These are phyloP conservation scores for Trichophyton benhamiae DNA, from an alignment of 2,329 filamentous ascomycete species.

Conservation along the genomic window DNA sequence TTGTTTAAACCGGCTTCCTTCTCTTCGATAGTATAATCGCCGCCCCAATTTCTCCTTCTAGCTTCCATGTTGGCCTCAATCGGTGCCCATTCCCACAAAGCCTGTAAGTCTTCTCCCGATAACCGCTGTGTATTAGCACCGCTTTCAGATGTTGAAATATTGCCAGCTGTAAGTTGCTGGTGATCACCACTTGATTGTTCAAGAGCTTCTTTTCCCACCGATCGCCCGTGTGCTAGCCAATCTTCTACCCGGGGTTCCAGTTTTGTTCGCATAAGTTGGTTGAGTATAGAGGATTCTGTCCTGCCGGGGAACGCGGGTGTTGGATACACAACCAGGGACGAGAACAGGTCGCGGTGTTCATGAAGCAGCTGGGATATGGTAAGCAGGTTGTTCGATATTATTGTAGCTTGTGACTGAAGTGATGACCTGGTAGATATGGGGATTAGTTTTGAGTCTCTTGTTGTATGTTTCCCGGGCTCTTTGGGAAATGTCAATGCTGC, in stretches of 20 bases:
- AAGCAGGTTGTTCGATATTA: constrained; percentile 58
- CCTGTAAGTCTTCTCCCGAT: constrained; percentile 40
- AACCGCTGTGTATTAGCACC: constrained; percentile 15
- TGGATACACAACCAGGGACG: constrained; percentile 60
- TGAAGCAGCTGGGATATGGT: constrained; percentile 53
- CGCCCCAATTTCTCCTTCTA: constrained; percentile 41
- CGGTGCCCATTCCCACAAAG: constrained; percentile 49
- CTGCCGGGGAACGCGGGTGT: constrained; percentile 62
- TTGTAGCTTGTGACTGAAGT: constrained; percentile 57
- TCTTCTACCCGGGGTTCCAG: constrained; percentile 65
- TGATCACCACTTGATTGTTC: constrained; percentile 4
- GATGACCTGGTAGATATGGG: constrained; percentile 44
- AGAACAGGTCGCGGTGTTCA: constrained; percentile 55
- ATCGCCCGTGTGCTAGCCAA: constrained; percentile 53
- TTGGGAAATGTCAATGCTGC: constrained; percentile 13
- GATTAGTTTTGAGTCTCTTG: neutral
- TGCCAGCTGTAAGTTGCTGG: neutral
- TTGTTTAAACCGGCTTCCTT: constrained; percentile 52
- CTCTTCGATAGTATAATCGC: constrained; percentile 62
- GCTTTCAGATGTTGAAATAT: neutral
- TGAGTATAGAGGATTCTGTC: constrained; percentile 48
- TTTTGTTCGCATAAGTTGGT: constrained; percentile 67
- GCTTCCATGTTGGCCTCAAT: constrained; percentile 37
- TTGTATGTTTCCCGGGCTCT: neutral
- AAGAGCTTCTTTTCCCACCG: constrained; percentile 23